Conservation (phyloP, 306 rosid species). For the Leucaena leucocephala region DNA sequence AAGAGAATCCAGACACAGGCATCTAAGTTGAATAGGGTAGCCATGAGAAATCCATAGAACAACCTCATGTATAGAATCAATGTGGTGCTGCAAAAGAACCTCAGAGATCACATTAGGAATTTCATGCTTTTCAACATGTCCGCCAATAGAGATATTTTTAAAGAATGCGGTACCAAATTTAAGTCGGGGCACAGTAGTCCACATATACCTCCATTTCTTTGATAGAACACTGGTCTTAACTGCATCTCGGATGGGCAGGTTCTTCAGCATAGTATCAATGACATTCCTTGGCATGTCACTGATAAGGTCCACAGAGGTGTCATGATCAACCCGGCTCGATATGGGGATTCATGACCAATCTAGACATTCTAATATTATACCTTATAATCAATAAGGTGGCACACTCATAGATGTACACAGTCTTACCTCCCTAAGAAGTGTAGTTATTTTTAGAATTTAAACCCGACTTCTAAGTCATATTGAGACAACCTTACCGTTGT, state of each 20-base stretch:
- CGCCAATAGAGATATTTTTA: too few relatives aligned
- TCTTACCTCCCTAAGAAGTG: too few relatives aligned
- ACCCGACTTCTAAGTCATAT: too few relatives aligned
- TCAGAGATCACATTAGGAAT: not conserved
- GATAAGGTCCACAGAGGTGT: slow-evolving; percentile 9
- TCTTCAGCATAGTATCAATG: slow-evolving; percentile 7
- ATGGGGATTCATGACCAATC: not conserved
- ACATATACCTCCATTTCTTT: slow-evolving; percentile 35
- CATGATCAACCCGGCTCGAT: not conserved
- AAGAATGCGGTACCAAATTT: not conserved
- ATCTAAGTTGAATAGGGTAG: not conserved
- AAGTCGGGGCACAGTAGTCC: slow-evolving; percentile 10
- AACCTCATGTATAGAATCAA: slow-evolving; percentile 2
- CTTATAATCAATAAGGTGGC: too few relatives aligned
- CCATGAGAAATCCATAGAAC: not conserved
- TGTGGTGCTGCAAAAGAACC: slow-evolving; percentile 15
- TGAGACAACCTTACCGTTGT: too few relatives aligned
- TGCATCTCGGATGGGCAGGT: slow-evolving; percentile 5
- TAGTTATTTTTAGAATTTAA: too few relatives aligned
- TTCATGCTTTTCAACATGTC: not conserved
- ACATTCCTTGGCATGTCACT: slow-evolving; percentile 29
- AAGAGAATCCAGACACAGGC: slow-evolving; percentile 11
- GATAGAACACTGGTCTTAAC: slow-evolving; percentile 31
- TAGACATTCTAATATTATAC: not conserved
- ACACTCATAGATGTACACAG: too few relatives aligned